A percentile compares a stretch with the other conserved stretches of the same genome.
Conservation (phyloP, 371 early-diverging fungal species). For the Mortierella sp. region DNA sequence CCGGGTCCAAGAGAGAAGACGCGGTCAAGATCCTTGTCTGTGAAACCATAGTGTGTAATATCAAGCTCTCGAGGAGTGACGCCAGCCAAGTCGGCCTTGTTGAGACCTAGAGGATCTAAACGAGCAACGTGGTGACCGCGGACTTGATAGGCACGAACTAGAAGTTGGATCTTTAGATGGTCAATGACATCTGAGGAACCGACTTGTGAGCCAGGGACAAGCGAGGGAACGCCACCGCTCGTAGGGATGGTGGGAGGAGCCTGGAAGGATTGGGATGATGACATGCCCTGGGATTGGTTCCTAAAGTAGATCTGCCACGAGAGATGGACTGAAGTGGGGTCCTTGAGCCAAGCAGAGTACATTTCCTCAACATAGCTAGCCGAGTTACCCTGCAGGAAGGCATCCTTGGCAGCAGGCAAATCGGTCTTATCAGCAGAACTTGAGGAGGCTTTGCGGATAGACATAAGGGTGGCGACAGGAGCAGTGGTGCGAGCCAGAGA, state of each 20-base stretch:
- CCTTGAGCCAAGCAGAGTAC: constrained; percentile 93
- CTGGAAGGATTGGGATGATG: constrained; percentile 82
- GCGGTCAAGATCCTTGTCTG: constrained; percentile 91
- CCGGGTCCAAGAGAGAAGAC: constrained; percentile 94
- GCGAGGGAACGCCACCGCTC: constrained; percentile 74
- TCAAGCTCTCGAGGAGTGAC: constrained; percentile 88
- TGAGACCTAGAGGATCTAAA: constrained; percentile 94
- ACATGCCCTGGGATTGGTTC: constrained; percentile 83
- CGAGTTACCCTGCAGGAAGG: constrained; percentile 84
- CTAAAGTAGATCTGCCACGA: constrained; percentile 98
- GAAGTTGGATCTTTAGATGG: constrained; percentile 98
- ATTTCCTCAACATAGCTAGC: constrained; percentile 95
- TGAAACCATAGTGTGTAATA: constrained; percentile 92
- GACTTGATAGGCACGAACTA: constrained; percentile 97
- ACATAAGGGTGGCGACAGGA: constrained; percentile 36
- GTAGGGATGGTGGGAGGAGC: constrained; percentile 87
- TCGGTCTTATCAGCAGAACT: neutral
- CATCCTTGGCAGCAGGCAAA: constrained; percentile 57
- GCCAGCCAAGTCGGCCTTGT: constrained; percentile 68
- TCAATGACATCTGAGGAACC: constrained; percentile 85
- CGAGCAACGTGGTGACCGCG: constrained; percentile 97
- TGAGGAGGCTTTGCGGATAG: constrained; percentile 31
- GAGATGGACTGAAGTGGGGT: constrained; percentile 93
- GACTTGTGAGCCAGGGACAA: constrained; percentile 62
- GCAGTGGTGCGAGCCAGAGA: constrained; percentile 32